Base-by-base conservation (phyloP, 2,329 filamentous ascomycete species). In the Aspergillus arachidicola region DNA sequence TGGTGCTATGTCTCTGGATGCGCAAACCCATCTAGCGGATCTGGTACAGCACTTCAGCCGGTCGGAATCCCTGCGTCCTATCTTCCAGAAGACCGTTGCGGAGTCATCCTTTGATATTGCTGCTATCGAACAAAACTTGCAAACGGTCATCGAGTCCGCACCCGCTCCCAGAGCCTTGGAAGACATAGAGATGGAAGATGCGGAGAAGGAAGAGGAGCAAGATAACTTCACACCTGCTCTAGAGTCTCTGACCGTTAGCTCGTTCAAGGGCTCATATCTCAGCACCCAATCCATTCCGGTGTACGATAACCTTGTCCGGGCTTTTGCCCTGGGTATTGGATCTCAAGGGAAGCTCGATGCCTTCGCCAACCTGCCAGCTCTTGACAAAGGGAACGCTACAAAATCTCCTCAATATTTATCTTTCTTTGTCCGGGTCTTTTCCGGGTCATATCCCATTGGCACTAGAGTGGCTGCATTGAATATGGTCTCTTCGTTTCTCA, bases 401-500 rank as follows among this genome's bases (percentile, higher is more conserved):
- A 84, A 86, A 55, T 84, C 87, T 41, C 85, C 88, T 45, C 86
- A 91, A 26, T 93, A 90, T 70, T 81, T 93, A 61, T 90, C 88
- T 19, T 94, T 96, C 75, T 89, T 94, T 68, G 83, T 90, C 62
- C 86, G 89, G 59, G 86, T 93, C 19, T 93, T 91, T 87, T 91
- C 86, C 62, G 89, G 91, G 0, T 83, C 87, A 1, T 89, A 89
- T 72, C 89, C 92, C 7, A 87, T 87, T 2, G 80, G 91, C 53
- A 89, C 88, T 3, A 87, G 91, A 66, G 84, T 86, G 60, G 85
- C 88, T 10, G 92, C 93, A 12, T 78, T 97, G 56, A 87, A 89
- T 46, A 83, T 87, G 72, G 85, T 87, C 16, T 86, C 87, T 63
- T 82, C 82, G 34, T 82, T 83, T 30, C 75, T 93, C 21, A 66